phyloP scores from a whole-genome alignment of 1,284 basidiomycete genomes.

The Apiotrichum brassicae region DNA sequence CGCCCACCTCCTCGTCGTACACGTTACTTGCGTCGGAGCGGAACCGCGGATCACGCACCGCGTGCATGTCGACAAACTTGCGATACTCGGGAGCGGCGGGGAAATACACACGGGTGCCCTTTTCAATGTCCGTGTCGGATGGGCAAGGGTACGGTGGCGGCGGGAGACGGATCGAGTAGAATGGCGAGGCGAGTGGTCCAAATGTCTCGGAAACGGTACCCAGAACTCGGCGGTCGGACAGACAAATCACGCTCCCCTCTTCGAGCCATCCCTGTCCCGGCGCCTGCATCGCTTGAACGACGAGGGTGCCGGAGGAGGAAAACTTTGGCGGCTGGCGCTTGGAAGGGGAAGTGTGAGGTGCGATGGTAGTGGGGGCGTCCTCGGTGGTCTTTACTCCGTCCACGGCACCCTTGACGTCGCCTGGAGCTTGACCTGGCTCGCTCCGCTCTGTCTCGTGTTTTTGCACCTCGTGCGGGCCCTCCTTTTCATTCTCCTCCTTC shows the following conservation, averaged over 20 bases:
- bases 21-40: slow-evolving; percentile 54
- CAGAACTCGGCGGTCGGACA: slow-evolving; percentile 49
- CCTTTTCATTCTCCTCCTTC: neutral
- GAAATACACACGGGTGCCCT: slow-evolving; percentile 47
- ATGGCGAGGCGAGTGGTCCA: slow-evolving; percentile 52
- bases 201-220: slow-evolving; percentile 55
- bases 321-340: slow-evolving; percentile 20
- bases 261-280: slow-evolving; percentile 46
- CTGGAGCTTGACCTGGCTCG: too few relatives aligned
- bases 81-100: slow-evolving; percentile 43
- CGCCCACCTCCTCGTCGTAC: slow-evolving; percentile 53
- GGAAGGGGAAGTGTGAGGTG: too few relatives aligned
- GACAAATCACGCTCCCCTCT: slow-evolving; percentile 51
- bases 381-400: slow-evolving; percentile 1
- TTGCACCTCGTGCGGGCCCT: too few relatives aligned
- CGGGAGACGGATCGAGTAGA: slow-evolving; percentile 48
- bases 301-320: slow-evolving; percentile 45
- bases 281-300: slow-evolving; percentile 43
- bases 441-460: too few relatives aligned
- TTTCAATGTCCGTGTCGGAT: slow-evolving; percentile 14
- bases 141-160: slow-evolving; percentile 44
- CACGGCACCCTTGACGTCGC: neutral
- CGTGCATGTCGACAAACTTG: slow-evolving; percentile 48
- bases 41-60: slow-evolving; percentile 47
- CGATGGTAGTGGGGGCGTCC: too few relatives aligned